phyloP scores from a whole-genome alignment of 2,329 filamentous ascomycete species.

The Pyricularia pennisetigena region DNA sequence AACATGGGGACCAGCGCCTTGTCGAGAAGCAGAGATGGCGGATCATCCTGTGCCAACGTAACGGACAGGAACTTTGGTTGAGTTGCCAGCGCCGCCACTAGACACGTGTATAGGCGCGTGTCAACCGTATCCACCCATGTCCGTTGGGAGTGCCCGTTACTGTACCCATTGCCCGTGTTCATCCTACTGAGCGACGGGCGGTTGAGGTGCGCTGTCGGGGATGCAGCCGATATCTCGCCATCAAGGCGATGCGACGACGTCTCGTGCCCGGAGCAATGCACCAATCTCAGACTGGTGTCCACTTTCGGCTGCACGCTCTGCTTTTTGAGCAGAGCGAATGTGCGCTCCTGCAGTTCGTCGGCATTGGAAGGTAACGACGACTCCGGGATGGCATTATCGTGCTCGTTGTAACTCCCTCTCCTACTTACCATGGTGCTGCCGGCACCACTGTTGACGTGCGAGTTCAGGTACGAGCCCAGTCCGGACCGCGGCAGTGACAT shows the following conservation, averaged over 20 bases:
- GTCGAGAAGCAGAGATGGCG: conserved; percentile 65
- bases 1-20: conserved; percentile 55
- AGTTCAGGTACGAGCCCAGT: conserved; percentile 14
- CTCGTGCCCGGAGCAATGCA: conserved; percentile 69
- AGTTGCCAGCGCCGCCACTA: conserved; percentile 47
- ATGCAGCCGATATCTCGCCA: conserved; percentile 20
- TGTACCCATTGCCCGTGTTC: conserved; percentile 15
- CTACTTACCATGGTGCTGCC: conserved; percentile 21
- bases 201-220: conserved; percentile 6
- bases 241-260: conserved; percentile 25
- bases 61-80: conserved; percentile 64
- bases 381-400: conserved; percentile 23
- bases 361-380: conserved; percentile 72
- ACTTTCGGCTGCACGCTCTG: conserved; percentile 66
- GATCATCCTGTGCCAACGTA: conserved; percentile 63
- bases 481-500: conserved; percentile 39
- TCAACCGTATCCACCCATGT: conserved; percentile 53
- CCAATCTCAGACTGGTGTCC: conserved; percentile 57
- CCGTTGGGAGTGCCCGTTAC: conserved; percentile 9
- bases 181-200: conserved; percentile 24
- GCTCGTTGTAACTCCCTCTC: conserved; percentile 15
- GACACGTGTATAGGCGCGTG: conserved; percentile 51
- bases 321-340: conserved; percentile 74
- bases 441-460: not conserved
- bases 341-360: conserved; percentile 70